Conservation (phyloP, 2,329 filamentous ascomycete species). For the Sporothrix inflata region DNA sequence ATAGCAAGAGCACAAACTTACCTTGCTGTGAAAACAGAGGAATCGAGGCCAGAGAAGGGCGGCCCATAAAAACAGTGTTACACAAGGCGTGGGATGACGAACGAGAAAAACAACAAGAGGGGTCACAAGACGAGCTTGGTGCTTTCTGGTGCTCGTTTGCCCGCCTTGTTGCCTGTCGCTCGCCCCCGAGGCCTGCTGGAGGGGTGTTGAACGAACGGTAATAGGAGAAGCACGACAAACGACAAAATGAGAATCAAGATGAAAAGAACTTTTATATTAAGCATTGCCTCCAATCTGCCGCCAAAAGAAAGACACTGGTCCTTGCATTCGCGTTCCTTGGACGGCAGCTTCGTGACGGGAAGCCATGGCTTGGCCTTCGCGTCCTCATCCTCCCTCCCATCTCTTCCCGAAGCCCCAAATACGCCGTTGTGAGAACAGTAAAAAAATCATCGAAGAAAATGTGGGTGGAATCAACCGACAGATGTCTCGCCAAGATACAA, state of each 20-base stretch:
- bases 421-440: constrained; percentile 21
- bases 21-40: neutral
- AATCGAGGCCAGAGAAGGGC: neutral
- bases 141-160: neutral
- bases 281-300: neutral
- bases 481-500: neutral
- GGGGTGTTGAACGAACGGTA: neutral
- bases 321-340: neutral
- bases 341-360: neutral
- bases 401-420: constrained; percentile 15
- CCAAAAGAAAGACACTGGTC: constrained; percentile 17
- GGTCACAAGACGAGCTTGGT: neutral
- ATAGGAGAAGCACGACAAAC: neutral
- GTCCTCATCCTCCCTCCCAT: neutral
- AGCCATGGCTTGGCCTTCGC: neutral
- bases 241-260: neutral
- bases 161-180: neutral
- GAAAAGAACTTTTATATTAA: constrained; percentile 25
- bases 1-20: constrained; percentile 5
- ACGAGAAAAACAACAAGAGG: neutral
- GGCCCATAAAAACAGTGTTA: neutral
- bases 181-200: too few species aligned
- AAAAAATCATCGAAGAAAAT: neutral
- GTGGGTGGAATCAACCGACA: neutral
- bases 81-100: neutral